A percentile compares a stretch with the other conserved stretches of the same genome.
Conservation (phyloP, 2,329 filamentous ascomycete genomes). For the Rhinocladiella mackenziei region DNA sequence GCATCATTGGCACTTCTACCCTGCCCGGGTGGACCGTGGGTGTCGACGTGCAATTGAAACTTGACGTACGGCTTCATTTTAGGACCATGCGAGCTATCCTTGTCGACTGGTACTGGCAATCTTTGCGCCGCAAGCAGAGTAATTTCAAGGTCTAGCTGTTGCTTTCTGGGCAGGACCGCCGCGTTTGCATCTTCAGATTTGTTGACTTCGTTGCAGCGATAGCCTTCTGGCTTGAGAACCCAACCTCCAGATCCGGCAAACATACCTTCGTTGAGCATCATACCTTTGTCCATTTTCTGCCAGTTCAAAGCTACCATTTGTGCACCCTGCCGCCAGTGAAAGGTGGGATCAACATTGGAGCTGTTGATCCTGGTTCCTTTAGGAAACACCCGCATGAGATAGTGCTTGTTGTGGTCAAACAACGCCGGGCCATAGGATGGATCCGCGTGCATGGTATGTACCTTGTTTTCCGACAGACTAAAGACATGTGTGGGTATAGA, state of each 20-base stretch:
- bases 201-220: conserved; percentile 46
- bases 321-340: conserved; percentile 83
- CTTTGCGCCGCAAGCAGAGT: conserved; percentile 73
- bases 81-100: conserved; percentile 36
- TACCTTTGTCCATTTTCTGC: conserved; percentile 84
- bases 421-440: conserved; percentile 54
- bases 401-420: conserved; percentile 76
- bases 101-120: conserved; percentile 61
- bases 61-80: conserved; percentile 70
- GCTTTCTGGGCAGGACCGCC: conserved; percentile 44
- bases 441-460: conserved; percentile 60
- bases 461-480: conserved; percentile 58
- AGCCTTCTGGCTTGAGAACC: conserved; percentile 77
- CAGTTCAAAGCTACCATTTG: conserved; percentile 93
- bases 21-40: conserved; percentile 38
- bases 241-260: conserved; percentile 77
- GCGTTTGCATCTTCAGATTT: background rate
- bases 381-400: conserved; percentile 83
- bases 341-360: conserved; percentile 78
- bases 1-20: conserved; percentile 52
- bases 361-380: conserved; percentile 76
- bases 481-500: conserved; percentile 60
- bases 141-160: conserved; percentile 63
- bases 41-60: conserved; percentile 77
- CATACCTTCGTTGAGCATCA: conserved; percentile 96